Conservation (phyloP, 1,284 basidiomycete species). For the Ustilago nuda region DNA sequence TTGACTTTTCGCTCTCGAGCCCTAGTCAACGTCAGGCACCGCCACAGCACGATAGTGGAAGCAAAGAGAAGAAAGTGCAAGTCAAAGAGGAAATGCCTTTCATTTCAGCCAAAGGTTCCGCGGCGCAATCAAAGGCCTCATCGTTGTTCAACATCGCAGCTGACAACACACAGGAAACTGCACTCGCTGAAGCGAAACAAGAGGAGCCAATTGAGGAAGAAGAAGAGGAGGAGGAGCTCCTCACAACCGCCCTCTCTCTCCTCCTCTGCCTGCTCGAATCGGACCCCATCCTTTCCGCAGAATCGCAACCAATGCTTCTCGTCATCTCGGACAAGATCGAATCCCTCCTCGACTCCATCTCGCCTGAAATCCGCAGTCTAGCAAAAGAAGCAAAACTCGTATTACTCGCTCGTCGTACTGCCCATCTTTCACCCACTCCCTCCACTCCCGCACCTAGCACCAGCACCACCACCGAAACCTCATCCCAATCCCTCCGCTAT, state of each 20-base stretch:
- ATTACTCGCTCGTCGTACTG: constrained; percentile 77
- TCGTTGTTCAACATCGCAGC: constrained; percentile 36
- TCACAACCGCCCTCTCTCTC: constrained; percentile 57
- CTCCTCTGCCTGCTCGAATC: constrained; percentile 64
- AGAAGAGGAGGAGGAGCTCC: constrained; percentile 45
- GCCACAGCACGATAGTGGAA: neutral
- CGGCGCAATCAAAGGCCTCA: neutral
- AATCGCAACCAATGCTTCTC: constrained; percentile 52
- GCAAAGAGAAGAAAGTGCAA: neutral
- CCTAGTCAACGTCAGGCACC: constrained; percentile 17
- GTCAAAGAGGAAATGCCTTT: constrained; percentile 30
- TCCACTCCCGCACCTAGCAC: neutral
- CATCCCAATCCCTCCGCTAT: constrained; percentile 64
- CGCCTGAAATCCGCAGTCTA: constrained; percentile 72
- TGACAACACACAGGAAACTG: neutral
- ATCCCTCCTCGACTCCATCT: constrained; percentile 36
- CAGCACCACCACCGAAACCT: constrained; percentile 33
- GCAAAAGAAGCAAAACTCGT: constrained; percentile 83
- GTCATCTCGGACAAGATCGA: constrained; percentile 59
- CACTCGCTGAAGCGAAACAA: neutral
- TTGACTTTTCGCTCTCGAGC: constrained; percentile 57
- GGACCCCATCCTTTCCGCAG: constrained; percentile 37
- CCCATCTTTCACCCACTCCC: constrained; percentile 14
- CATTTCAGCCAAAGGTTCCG: constrained; percentile 26
- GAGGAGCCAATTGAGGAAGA: neutral